Evolutionary conservation across 1,284 basidiomycete species (phyloP), one percentile per base, ranked within the genome.

Genomic region (Tilletia indica): DNA sequence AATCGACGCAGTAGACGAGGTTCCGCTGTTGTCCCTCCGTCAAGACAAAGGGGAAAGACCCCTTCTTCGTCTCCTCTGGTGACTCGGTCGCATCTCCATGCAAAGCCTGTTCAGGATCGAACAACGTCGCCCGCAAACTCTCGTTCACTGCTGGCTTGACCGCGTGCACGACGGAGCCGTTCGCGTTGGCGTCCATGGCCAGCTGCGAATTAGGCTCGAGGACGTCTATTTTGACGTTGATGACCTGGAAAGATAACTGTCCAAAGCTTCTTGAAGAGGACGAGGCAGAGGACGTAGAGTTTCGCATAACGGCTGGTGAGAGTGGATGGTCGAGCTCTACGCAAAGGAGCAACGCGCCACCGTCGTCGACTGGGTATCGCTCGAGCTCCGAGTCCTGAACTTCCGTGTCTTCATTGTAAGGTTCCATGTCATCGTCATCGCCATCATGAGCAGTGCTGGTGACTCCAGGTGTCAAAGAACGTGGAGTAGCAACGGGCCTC

Each of bases 1-100:
- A 64, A 34, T 64, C 61, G 34, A 64, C 61, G 34, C 61, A 64
- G n/a, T 64, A 64, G 61, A 64, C 36, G 4, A 64, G 38, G 16
- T 64, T 64, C 31, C 61, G 61, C n/a, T 64, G 61, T 39, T 64
- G 61, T 19, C 61, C 61, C 36, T 64, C 36, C 14, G 61, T 64
- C 34, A 64, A 38, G 34, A 64, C 31, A 38, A 64, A 64, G 11
- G 61, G 61, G 61, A 64, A 64, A 4, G 56, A 31, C 25, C 56
- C 51, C 51, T 54, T 54, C 9, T 54, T 9, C 12, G 12, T 31
- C 9, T 25, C 56, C 25, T 31, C 56, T 31, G 25, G 25, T 31
- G 25, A 31, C 16, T 58, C 56, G n/a, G 11, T 34, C 56, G 16
- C 21, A 12, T 31, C 56, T n/a, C 21, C 56, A 31, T 31, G 56